Evolutionary conservation across 2,329 filamentous ascomycete species (phyloP).

Genomic region (Dactylellina cionopaga): DNA sequence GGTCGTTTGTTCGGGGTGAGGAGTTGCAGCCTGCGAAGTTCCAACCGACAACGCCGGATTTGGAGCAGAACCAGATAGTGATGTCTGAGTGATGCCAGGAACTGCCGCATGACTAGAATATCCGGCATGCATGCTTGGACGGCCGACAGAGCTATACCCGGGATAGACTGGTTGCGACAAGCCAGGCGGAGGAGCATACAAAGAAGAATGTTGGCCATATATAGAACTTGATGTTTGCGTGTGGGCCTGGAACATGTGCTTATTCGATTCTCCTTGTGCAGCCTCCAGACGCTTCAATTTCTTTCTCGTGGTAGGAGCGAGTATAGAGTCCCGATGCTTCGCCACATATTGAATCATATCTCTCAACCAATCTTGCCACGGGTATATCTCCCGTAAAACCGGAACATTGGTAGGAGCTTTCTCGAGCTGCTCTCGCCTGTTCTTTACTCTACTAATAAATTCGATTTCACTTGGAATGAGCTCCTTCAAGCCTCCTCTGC

Average conservation of each 20-base stretch:
- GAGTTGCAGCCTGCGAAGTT: conserved; percentile 42
- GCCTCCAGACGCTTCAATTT: conserved; percentile 43
- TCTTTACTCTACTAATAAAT: conserved; percentile 68
- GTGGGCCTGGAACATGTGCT: conserved; percentile 49
- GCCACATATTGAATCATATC: conserved; percentile 69
- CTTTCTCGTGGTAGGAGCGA: conserved; percentile 58
- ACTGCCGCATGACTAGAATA: conserved; percentile 20
- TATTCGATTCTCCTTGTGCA: conserved; percentile 40
- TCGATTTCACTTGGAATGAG: conserved; percentile 70
- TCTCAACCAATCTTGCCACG: conserved; percentile 72
- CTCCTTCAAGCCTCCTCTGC: conserved; percentile 67
- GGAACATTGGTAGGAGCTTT: conserved; percentile 65
- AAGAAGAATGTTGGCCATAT: conserved; percentile 29
- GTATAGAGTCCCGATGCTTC: conserved; percentile 68
- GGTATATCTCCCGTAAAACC: conserved; percentile 69
- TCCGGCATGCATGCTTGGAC: conserved; percentile 33
- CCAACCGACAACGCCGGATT: conserved; percentile 40
- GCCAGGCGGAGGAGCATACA: conserved; percentile 21
- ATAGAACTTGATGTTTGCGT: conserved; percentile 17
- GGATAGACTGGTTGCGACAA: conserved; percentile 44
- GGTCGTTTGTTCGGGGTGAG: conserved; percentile 60
- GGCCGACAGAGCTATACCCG: conserved; percentile 26
- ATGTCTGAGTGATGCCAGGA: conserved; percentile 45
- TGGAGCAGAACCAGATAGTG: conserved; percentile 31
- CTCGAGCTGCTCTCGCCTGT: conserved; percentile 69